Conservation (phyloP, 2,329 filamentous ascomycete genomes). For the Zarea fungicola region DNA sequence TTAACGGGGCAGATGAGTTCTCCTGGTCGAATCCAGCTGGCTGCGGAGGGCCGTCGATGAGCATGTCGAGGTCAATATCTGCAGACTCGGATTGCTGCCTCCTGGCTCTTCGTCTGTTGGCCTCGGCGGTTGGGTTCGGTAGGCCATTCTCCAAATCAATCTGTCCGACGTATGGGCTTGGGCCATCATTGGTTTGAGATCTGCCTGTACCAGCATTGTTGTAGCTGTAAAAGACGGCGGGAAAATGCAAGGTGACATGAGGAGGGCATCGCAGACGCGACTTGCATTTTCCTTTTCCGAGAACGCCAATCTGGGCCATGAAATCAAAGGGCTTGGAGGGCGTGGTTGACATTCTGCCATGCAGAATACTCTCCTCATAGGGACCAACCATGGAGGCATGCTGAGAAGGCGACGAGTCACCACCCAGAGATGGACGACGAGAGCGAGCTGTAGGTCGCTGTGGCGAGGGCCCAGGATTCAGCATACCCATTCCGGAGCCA, state of each 20-base stretch:
- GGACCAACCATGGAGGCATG: constrained; percentile 96
- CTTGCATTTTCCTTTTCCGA: constrained; percentile 86
- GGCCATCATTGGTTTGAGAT: constrained; percentile 70
- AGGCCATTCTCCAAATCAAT: constrained; percentile 85
- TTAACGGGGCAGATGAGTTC: constrained; percentile 37
- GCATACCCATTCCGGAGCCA: constrained; percentile 48
- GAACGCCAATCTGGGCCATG: constrained; percentile 87
- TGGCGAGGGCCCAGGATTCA: constrained; percentile 38
- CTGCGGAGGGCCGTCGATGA: constrained; percentile 16
- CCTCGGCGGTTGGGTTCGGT: constrained; percentile 44
- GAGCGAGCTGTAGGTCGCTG: constrained; percentile 49
- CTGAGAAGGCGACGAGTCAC: constrained; percentile 71
- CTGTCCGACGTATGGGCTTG: constrained; percentile 91
- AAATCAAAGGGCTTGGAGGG: constrained; percentile 92
- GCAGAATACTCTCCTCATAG: constrained; percentile 93
- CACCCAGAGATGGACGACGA: constrained; percentile 64
- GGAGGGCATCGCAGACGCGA: constrained; percentile 77
- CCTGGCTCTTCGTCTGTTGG: constrained; percentile 53
- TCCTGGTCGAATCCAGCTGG: constrained; percentile 27
- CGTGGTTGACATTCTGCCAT: constrained; percentile 93
- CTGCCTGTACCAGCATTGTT: constrained; percentile 59
- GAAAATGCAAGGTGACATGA: constrained; percentile 86
- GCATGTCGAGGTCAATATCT: constrained; percentile 23
- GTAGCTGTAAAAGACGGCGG: constrained; percentile 95
- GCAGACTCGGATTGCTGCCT: constrained; percentile 44